These are phyloP conservation scores for Amniculicola lignicola DNA, from an alignment of 495 filamentous ascomycete species.

Conservation along the genomic window DNA sequence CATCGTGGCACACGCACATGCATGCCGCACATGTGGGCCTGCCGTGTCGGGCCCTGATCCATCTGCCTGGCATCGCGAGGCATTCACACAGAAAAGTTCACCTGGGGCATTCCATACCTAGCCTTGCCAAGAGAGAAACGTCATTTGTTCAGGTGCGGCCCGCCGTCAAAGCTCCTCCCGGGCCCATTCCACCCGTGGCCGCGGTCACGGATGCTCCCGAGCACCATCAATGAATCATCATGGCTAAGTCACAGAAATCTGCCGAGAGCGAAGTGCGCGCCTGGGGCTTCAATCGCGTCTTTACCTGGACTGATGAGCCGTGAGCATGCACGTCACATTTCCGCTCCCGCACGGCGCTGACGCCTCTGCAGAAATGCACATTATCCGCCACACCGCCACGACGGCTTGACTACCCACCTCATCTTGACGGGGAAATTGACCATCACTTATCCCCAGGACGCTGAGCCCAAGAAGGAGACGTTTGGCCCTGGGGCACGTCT, in stretches of 20 bases:
- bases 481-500: constrained; percentile 65
- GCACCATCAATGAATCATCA: constrained; percentile 19
- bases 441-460: constrained; percentile 69
- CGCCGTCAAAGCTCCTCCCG: no score
- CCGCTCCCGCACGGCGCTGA: background rate
- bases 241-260: constrained; percentile 38
- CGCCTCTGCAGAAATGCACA: constrained; percentile 56
- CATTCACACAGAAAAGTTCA: no score
- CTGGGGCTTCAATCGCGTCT: constrained; percentile 75
- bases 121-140: no score
- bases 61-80: no score
- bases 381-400: constrained; percentile 72
- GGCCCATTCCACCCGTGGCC: no score
- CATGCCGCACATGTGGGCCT: no score
- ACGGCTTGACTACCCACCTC: constrained; percentile 69
- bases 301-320: constrained; percentile 78
- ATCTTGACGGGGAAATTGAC: constrained; percentile 69
- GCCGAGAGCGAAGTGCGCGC: constrained; percentile 64
- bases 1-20: background rate
- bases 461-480: constrained; percentile 58
- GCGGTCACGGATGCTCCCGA: background rate
- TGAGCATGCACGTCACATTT: constrained; percentile 49
- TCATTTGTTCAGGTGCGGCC: no score
- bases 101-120: no score
- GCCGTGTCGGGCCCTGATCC: no score